Evolutionary conservation across 768 basidiomycete genomes (phyloP).

Genomic region (Mycena haematopus): DNA sequence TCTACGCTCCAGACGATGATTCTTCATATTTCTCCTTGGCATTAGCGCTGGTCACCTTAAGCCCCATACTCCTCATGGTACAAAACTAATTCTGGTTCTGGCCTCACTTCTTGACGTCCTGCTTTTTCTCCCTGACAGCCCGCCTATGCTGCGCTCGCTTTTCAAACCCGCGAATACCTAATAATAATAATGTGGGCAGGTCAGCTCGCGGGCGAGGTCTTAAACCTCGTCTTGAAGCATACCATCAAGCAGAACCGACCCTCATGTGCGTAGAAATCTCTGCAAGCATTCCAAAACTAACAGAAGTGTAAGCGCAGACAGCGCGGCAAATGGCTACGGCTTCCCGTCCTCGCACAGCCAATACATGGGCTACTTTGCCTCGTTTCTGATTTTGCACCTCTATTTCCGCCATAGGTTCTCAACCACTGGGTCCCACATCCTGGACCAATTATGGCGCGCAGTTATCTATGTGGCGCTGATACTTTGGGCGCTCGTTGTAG

Average conservation of each 20-base stretch:
- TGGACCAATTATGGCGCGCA: constrained; percentile 60
- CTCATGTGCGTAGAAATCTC: constrained; percentile 48
- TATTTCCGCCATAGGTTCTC: constrained; percentile 71
- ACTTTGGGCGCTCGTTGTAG: constrained; percentile 67
- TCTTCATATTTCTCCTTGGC: constrained; percentile 60
- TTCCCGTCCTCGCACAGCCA: constrained; percentile 92
- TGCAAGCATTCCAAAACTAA: constrained; percentile 1
- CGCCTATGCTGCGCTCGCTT: constrained; percentile 76
- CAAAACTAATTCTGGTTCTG: constrained; percentile 14
- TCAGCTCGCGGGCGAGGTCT: constrained; percentile 71
- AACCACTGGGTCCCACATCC: constrained; percentile 52
- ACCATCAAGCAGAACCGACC: constrained; percentile 74
- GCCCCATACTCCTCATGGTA: constrained; percentile 78
- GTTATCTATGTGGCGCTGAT: constrained; percentile 56
- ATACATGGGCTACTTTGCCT: constrained; percentile 87
- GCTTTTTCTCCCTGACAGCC: constrained; percentile 49
- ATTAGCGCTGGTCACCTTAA: constrained; percentile 69
- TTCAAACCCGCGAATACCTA: constrained; percentile 80
- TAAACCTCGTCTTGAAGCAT: constrained; percentile 75
- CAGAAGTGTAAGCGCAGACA: constrained; percentile 43
- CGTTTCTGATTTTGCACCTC: constrained; percentile 78
- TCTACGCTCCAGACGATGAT: constrained; percentile 57
- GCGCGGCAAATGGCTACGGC: constrained; percentile 75
- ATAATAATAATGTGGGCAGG: constrained; percentile 87
- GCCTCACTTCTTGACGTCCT: not conserved